These are phyloP conservation scores for Ricinus communis DNA, from an alignment of 345 rosid species.

Conservation along the genomic window DNA sequence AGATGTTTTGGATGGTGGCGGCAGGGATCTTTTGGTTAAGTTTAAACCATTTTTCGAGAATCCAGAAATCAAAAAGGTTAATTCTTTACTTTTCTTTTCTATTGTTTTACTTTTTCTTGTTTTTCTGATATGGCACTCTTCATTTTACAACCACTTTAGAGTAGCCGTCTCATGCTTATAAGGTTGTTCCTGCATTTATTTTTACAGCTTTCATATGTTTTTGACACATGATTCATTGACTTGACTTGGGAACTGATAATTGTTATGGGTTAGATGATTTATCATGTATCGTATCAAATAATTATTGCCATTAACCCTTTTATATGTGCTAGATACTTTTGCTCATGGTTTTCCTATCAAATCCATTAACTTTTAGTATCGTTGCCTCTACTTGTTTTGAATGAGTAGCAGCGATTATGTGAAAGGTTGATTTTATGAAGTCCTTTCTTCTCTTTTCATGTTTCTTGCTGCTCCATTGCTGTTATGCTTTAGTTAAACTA, in stretches of 20 bases:
- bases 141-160: slow-evolving; percentile 1
- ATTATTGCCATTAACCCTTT: neutral
- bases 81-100: slow-evolving; percentile 5
- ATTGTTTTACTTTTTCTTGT: neutral
- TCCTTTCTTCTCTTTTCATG: neutral
- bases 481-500: neutral
- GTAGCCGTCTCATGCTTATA: slow-evolving; percentile 8
- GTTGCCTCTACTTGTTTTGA: too few relatives aligned
- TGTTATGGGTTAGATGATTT: neutral
- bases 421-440: too few relatives aligned
- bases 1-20: slow-evolving; percentile 89
- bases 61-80: slow-evolving; percentile 66
- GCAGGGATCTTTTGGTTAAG: slow-evolving; percentile 54
- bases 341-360: neutral
- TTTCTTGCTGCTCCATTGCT: neutral
- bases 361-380: neutral
- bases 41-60: slow-evolving; percentile 78
- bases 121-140: slow-evolving; percentile 9
- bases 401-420: too few relatives aligned
- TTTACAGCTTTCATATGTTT: neutral
- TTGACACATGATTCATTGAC: neutral
- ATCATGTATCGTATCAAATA: neutral
- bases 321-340: neutral
- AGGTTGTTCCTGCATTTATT: neutral
- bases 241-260: neutral